A percentile compares a stretch with the other conserved stretches of the same genome.
Conservation (phyloP, 2,329 filamentous ascomycete species). For the Fusarium secorum region DNA sequence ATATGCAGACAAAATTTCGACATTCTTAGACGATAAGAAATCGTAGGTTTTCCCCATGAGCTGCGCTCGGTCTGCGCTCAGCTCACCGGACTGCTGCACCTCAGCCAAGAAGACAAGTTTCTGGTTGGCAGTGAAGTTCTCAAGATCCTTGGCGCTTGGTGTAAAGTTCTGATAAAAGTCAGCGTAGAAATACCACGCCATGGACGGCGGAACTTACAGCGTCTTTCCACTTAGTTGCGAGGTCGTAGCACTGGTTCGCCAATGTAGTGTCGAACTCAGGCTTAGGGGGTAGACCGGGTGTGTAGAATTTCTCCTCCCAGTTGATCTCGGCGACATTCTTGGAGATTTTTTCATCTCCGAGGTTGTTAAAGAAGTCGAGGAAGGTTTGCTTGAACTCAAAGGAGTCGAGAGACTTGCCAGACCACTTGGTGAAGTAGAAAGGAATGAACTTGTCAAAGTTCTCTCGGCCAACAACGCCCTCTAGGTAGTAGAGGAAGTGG, state of each 20-base stretch:
- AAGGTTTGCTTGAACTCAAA: slow-evolving; percentile 94
- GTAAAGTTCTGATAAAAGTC: slow-evolving; percentile 59
- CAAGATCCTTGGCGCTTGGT: slow-evolving; percentile 73
- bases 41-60: slow-evolving; percentile 79
- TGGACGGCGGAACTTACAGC: slow-evolving; percentile 52
- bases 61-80: slow-evolving; percentile 71
- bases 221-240: slow-evolving; percentile 83
- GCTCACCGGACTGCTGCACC: slow-evolving; percentile 69
- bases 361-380: slow-evolving; percentile 78
- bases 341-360: slow-evolving; percentile 68
- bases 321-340: slow-evolving; percentile 77
- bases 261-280: slow-evolving; percentile 89
- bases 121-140: slow-evolving; percentile 83
- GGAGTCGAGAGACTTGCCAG: slow-evolving; percentile 86
- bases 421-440: slow-evolving; percentile 89
- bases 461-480: slow-evolving; percentile 82
- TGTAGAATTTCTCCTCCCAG: slow-evolving; percentile 90
- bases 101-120: slow-evolving; percentile 89
- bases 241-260: slow-evolving; percentile 82
- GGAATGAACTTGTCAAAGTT: slow-evolving; percentile 96
- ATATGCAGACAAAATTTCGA: slow-evolving; percentile 84
- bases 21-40: slow-evolving; percentile 78
- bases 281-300: slow-evolving; percentile 87
- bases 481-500: slow-evolving; percentile 90
- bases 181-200: slow-evolving; percentile 11